Percentiles rank a stretch among this genome's conserved stretches.
These are phyloP conservation scores for Fragilaria crotonensis DNA, from an alignment of 108 stramenopile genomes.

Conservation along the genomic window DNA sequence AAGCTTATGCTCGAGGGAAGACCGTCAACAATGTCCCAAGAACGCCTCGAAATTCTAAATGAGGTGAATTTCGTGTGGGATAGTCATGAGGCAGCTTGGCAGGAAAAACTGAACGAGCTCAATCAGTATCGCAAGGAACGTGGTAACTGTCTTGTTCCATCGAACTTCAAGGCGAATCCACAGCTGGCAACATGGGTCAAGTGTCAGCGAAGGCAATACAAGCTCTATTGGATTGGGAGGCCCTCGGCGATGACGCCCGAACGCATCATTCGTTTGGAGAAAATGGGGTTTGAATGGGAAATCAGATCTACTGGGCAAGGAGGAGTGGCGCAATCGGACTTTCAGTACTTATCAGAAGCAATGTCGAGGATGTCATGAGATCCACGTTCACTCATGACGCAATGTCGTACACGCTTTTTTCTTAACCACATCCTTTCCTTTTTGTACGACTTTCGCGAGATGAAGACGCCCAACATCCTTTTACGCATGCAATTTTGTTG, in stretches of 20 bases:
- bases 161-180: not conserved
- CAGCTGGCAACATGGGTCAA: constrained; percentile 38
- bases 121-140: constrained; percentile 4
- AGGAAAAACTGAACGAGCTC: constrained; percentile 19
- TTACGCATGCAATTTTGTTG: too few relatives aligned
- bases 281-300: constrained; percentile 31
- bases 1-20: constrained; percentile 24
- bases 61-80: constrained; percentile 52
- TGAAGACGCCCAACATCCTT: too few relatives aligned
- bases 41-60: constrained; percentile 31
- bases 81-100: constrained; percentile 26
- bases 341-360: not conserved
- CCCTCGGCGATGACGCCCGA: constrained; percentile 39
- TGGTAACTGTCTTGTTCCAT: constrained; percentile 2
- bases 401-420: too few relatives aligned
- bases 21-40: constrained; percentile 33
- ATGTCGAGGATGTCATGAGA: too few relatives aligned
- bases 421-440: too few relatives aligned
- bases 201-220: constrained; percentile 37
- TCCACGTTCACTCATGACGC: too few relatives aligned
- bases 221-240: constrained; percentile 25
- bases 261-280: constrained; percentile 25
- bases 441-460: too few relatives aligned
- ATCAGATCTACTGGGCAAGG: not conserved
- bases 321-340: not conserved